Evolutionary conservation across 176 grass and related monocot genomes (phyloP).

Genomic region (Thinopyrum elongatum): DNA sequence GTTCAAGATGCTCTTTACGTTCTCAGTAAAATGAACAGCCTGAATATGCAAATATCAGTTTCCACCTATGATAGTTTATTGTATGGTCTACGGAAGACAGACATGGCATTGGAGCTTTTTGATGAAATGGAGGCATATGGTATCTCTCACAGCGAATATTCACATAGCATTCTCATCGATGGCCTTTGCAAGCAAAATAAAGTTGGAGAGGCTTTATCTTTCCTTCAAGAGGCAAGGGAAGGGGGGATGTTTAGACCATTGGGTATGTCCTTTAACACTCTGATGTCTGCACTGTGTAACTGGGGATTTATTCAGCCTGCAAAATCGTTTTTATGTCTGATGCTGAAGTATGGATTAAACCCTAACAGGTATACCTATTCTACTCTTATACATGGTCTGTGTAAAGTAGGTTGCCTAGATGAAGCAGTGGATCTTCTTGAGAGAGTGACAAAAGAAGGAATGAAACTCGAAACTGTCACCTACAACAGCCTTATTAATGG

Average conservation of each 20-base stretch:
- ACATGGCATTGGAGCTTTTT: constrained; percentile 55
- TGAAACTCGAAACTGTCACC: constrained; percentile 56
- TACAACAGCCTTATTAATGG: constrained; percentile 90
- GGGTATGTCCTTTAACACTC: constrained; percentile 65
- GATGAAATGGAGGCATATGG: constrained; percentile 65
- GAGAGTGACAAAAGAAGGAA: constrained; percentile 45
- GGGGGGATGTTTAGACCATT: constrained; percentile 51
- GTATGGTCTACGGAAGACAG: constrained; percentile 48
- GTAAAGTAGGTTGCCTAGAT: constrained; percentile 45
- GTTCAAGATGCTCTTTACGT: constrained; percentile 71
- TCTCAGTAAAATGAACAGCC: constrained; percentile 75
- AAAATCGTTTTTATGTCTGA: constrained; percentile 69
- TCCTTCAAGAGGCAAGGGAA: constrained; percentile 63
- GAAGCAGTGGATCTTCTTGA: constrained; percentile 68
- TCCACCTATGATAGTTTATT: constrained; percentile 72
- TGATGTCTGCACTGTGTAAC: constrained; percentile 72
- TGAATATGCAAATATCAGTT: constrained; percentile 70
- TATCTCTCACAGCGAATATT: constrained; percentile 54
- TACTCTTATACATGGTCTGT: constrained; percentile 80
- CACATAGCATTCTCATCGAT: constrained; percentile 62
- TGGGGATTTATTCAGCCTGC: constrained; percentile 50
- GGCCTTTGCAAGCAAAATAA: constrained; percentile 84
- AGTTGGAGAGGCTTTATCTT: constrained; percentile 64
- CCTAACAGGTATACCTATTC: constrained; percentile 62
- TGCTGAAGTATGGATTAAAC: constrained; percentile 80